Conservation (phyloP, 2,329 filamentous ascomycete genomes). For the Thielaviopsis ethacetica region DNA sequence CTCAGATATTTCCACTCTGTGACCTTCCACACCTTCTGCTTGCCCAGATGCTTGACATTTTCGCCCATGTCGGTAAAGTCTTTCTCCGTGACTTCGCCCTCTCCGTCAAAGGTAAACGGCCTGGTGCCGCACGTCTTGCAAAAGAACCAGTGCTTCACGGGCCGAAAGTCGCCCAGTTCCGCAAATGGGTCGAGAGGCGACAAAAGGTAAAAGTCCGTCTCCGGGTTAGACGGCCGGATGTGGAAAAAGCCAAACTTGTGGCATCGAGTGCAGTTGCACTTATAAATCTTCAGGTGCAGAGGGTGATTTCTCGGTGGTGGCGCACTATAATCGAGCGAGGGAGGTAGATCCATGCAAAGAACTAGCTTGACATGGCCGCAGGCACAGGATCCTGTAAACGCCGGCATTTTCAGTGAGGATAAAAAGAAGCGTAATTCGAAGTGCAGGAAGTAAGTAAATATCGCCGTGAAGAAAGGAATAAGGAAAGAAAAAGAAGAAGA, state of each 20-base stretch:
- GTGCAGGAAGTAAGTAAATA: not conserved
- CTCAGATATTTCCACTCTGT: constrained; percentile 7
- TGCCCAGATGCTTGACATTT: constrained; percentile 1
- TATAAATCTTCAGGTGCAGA: constrained; percentile 23
- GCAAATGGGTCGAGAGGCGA: constrained; percentile 22
- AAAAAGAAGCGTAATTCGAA: not conserved
- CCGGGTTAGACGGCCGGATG: constrained; percentile 20
- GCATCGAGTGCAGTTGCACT: constrained; percentile 30
- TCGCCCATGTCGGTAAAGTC: constrained; percentile 7
- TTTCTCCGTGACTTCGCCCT: constrained; percentile 4
- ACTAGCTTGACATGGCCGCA: constrained; percentile 8
- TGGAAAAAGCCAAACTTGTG: constrained; percentile 28
- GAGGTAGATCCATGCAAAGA: constrained; percentile 7
- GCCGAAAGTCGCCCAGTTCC: constrained; percentile 25
- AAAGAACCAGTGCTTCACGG: constrained; percentile 16
- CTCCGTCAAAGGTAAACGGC: constrained; percentile 19
- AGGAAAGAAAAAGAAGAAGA: too few relatives aligned
- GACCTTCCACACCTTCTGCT: constrained; percentile 9
- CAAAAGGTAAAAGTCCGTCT: constrained; percentile 29
- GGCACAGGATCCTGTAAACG: constrained; percentile 7
- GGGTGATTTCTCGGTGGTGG: constrained; percentile 22
- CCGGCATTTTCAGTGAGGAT: not conserved
- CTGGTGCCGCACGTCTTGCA: constrained; percentile 22
- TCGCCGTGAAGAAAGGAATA: not conserved
- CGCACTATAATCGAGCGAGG: not conserved